Conservation (phyloP, 352 stramenopile genomes). For the Globisporangium megalacanthum region DNA sequence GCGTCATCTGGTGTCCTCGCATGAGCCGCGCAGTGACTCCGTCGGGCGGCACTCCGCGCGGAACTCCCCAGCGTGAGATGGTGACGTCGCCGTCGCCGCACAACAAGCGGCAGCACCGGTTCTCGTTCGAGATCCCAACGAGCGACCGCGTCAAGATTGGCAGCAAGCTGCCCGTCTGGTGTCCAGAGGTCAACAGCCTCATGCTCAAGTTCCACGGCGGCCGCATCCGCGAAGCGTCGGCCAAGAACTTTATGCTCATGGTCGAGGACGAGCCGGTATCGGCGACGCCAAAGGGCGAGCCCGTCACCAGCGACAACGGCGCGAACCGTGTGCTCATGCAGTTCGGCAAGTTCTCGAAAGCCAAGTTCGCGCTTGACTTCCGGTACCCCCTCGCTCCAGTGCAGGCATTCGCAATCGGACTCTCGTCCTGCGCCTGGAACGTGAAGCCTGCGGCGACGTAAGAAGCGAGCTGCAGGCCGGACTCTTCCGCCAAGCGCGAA, state of each 20-base stretch:
- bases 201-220: slow-evolving; percentile 89
- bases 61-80: slow-evolving; percentile 36
- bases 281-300: slow-evolving; percentile 8
- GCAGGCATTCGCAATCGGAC: slow-evolving; percentile 81
- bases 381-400: slow-evolving; percentile 78
- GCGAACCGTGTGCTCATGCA: slow-evolving; percentile 74
- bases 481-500: too few species aligned
- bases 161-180: slow-evolving; percentile 86
- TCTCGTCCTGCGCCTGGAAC: slow-evolving; percentile 84
- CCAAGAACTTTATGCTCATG: slow-evolving; percentile 90
- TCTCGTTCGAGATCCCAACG: slow-evolving; percentile 68
- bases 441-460: slow-evolving; percentile 31
- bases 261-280: slow-evolving; percentile 58
- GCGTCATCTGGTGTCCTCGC: slow-evolving; percentile 80
- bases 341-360: slow-evolving; percentile 86
- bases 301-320: slow-evolving; percentile 23
- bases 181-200: slow-evolving; percentile 78
- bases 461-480: neutral
- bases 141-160: slow-evolving; percentile 74
- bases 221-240: slow-evolving; percentile 79
- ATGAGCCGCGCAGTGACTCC: slow-evolving; percentile 60
- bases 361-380: slow-evolving; percentile 87
- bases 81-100: slow-evolving; percentile 72
- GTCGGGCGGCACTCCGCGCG: slow-evolving; percentile 55
- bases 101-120: slow-evolving; percentile 58